These are phyloP conservation scores for Allium sativum DNA, from an alignment of 106 monocot species.

Conservation along the genomic window DNA sequence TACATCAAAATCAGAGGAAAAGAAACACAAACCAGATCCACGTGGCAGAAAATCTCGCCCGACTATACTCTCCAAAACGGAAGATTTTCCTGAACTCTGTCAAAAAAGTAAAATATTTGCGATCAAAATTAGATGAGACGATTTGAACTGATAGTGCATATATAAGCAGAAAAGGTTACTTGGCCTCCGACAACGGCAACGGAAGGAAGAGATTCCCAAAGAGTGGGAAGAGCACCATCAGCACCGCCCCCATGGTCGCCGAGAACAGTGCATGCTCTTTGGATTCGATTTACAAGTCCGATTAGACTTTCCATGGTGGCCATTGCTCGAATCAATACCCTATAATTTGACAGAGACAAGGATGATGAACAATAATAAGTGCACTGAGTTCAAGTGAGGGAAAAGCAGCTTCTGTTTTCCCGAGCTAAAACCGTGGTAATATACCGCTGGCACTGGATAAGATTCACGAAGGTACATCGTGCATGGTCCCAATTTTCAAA, in stretches of 20 bases:
- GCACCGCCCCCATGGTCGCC: conserved; percentile 66
- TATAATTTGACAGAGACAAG: neutral
- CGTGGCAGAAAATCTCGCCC: conserved; percentile 52
- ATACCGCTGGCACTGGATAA: too few relatives aligned
- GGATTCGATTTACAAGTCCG: conserved; percentile 86
- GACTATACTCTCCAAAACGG: conserved; percentile 51
- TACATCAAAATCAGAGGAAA: neutral
- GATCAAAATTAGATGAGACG: too few relatives aligned
- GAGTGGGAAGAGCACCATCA: conserved; percentile 36
- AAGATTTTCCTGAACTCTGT: conserved; percentile 58
- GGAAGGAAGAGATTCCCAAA: conserved; percentile 68
- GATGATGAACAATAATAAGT: neutral
- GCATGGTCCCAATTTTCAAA: too few relatives aligned
- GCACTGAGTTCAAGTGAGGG: neutral
- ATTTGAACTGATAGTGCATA: too few relatives aligned
- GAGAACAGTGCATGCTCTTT: conserved; percentile 89
- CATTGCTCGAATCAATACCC: conserved; percentile 29
- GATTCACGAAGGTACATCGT: too few relatives aligned
- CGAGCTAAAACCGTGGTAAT: too few relatives aligned
- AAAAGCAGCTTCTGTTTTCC: too few relatives aligned
- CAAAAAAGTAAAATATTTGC: neutral
- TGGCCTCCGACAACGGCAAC: conserved; percentile 65
- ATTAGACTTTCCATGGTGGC: conserved; percentile 80
- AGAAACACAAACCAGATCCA: conserved; percentile 36
- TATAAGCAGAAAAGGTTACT: conserved; percentile 5